phyloP scores from a whole-genome alignment of 129 eudicot genomes.

The Mikania micrantha region DNA sequence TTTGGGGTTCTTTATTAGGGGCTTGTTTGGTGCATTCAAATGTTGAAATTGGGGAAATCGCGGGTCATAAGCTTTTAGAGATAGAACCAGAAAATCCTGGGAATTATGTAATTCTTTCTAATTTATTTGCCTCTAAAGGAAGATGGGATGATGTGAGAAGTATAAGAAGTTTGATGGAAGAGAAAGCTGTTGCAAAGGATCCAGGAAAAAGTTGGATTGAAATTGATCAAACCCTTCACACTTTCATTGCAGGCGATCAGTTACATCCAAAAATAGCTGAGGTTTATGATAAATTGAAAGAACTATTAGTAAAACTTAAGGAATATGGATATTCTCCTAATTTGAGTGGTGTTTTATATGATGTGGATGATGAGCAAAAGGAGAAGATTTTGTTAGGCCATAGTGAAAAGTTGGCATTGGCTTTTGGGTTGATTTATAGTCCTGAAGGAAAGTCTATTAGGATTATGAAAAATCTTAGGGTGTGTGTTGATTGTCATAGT shows the following conservation, averaged over 20 bases:
- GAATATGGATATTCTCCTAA: conserved; percentile 67
- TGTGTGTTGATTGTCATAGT: conserved; percentile 84
- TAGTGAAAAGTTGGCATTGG: conserved; percentile 78
- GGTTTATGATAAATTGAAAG: conserved; percentile 47
- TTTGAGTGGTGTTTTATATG: conserved; percentile 52
- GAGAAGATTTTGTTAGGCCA: conserved; percentile 76
- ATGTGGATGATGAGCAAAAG: conserved; percentile 82
- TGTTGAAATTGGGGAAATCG: conserved; percentile 56
- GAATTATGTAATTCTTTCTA: conserved; percentile 74
- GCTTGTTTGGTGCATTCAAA: conserved; percentile 76
- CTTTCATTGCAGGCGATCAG: conserved; percentile 55
- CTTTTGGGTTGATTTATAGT: conserved; percentile 51
- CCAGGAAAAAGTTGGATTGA: conserved; percentile 95
- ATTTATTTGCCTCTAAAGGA: conserved; percentile 67
- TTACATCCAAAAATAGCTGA: conserved; percentile 51
- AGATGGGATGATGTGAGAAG: conserved; percentile 76
- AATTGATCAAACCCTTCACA: conserved; percentile 58
- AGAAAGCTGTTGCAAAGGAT: conserved; percentile 56
- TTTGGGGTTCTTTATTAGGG: conserved; percentile 90
- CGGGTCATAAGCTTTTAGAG: conserved; percentile 49
- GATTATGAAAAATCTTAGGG: conserved; percentile 69
- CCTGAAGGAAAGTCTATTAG: conserved; percentile 43
- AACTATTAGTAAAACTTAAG: conserved; percentile 41
- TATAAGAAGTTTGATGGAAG: conserved; percentile 59
- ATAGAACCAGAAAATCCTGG: conserved; percentile 86